Evolutionary conservation across 768 basidiomycete species (phyloP).

Genomic region (Tephrocybe sp.): DNA sequence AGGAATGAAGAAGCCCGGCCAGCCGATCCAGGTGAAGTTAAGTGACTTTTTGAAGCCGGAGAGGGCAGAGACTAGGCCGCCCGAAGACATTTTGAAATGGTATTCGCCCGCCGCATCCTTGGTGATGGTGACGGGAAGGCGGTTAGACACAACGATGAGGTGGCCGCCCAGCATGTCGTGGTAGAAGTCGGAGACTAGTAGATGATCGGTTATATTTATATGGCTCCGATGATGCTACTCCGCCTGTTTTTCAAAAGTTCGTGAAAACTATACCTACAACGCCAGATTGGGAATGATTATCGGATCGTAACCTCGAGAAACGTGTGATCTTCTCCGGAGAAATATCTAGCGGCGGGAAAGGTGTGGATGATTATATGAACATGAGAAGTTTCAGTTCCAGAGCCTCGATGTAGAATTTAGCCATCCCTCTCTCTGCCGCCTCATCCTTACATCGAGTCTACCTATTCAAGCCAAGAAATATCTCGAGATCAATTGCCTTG

Average conservation of each 20-base stretch:
- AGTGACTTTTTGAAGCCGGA: constrained; percentile 98
- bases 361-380: not conserved
- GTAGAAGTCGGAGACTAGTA: constrained; percentile 21
- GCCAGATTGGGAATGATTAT: constrained; percentile 37
- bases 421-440: not conserved
- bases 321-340: constrained; percentile 23
- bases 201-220: constrained; percentile 18
- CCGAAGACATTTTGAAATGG: constrained; percentile 99
- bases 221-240: not conserved
- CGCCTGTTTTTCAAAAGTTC: not conserved
- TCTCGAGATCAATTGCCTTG: not conserved
- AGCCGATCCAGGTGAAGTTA: constrained; percentile 97
- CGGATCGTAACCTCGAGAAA: constrained; percentile 28
- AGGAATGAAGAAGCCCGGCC: constrained; percentile 94
- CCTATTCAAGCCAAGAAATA: not conserved
- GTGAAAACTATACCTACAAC: constrained; percentile 24
- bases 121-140: constrained; percentile 93
- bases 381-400: not conserved
- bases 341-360: not conserved
- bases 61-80: constrained; percentile 95
- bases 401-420: not conserved
- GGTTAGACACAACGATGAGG: constrained; percentile 94
- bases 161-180: constrained; percentile 57
- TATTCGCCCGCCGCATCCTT: constrained; percentile 92
- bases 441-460: not conserved